Base-by-base conservation (phyloP, 805 yeast species). In the Brettanomyces bruxellensis region DNA sequence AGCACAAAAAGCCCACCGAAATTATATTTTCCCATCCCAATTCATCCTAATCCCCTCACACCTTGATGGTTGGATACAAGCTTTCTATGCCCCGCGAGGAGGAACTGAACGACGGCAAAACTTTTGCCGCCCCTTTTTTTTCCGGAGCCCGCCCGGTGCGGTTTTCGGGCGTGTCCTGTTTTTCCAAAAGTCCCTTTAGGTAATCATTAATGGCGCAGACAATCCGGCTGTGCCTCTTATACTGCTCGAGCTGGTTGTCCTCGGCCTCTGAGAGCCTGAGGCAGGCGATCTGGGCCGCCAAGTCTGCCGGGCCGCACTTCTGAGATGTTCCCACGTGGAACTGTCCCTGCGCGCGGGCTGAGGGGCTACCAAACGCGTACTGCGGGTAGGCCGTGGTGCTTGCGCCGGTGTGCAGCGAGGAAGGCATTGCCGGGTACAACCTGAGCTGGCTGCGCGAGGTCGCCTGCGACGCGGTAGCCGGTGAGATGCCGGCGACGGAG, bases 251-350 rank as follows among this genome's bases (percentile, higher is more conserved):
- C n/a, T 25, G 18, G 24, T 22, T 32, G 18, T 40, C 42, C n/a
- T 40, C 34, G 13, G 25, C 42, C 38, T 54, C 51, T 11, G 56
- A 47, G 5, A 56, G 30, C 3, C 49, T 48, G 18, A 55, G 35
- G 1, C 49, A 25, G 6, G 49, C 52, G 38, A 58, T 32, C 34
- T 43, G 48, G 30, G 45, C 25, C 2, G 43, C 24, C 18, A 58
- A 35, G 7, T 55, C 58, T 4, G 46, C 46, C 34, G 47, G 49
- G 12, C 60, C 47, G 5, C 64, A 39, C 55, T 60, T 67, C 49
- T 69, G 73, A 40, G 56, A 58, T 37, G 65, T 59, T 32, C 72
- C 65, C 46, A 68, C 55, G 46, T 66, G 62, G 47, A 59, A 59
- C 35, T 66, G 62, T 22, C 51, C 49, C 34, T 47, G 56, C 25